phyloP scores from a whole-genome alignment of 345 rosid genomes.

The Sapria himalayana region DNA sequence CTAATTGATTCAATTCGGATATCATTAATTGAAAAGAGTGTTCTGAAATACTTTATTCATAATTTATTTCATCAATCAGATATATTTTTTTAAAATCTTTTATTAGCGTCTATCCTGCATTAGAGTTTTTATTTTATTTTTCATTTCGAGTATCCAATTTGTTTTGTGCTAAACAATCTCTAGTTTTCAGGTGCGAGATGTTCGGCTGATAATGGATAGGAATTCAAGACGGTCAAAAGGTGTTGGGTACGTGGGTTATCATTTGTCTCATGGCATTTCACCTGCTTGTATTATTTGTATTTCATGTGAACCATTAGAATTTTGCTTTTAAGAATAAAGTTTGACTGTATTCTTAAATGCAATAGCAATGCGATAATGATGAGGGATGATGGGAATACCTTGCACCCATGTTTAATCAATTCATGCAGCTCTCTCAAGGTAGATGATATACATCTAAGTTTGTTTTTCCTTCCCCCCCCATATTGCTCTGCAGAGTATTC shows the following conservation, averaged over 20 bases:
- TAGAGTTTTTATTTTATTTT: not conserved
- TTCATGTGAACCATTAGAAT: constrained; percentile 25
- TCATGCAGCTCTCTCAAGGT: constrained; percentile 74
- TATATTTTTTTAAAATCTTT: no score
- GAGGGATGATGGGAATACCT: constrained; percentile 90
- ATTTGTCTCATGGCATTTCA: no score
- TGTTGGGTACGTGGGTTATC: constrained; percentile 61
- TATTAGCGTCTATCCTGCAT: no score
- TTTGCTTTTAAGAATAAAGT: constrained; percentile 49
- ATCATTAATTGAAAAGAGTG: no score
- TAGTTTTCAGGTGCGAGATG: constrained; percentile 74
- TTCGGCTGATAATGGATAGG: constrained; percentile 91
- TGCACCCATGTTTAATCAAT: constrained; percentile 94
- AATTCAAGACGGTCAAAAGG: constrained; percentile 90
- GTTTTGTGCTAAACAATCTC: no score
- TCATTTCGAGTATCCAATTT: not conserved
- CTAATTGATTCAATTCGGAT: no score
- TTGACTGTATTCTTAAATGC: constrained; percentile 87
- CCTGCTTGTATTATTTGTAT: no score
- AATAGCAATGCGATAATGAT: constrained; percentile 95
- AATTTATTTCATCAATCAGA: no score
- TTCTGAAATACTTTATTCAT: no score
- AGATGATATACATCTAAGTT: constrained; percentile 70
- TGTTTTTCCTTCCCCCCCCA: constrained; percentile 17
- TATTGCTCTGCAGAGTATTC: no score